Conservation (phyloP, 345 rosid species). For the Cardiospermum halicacabum region DNA sequence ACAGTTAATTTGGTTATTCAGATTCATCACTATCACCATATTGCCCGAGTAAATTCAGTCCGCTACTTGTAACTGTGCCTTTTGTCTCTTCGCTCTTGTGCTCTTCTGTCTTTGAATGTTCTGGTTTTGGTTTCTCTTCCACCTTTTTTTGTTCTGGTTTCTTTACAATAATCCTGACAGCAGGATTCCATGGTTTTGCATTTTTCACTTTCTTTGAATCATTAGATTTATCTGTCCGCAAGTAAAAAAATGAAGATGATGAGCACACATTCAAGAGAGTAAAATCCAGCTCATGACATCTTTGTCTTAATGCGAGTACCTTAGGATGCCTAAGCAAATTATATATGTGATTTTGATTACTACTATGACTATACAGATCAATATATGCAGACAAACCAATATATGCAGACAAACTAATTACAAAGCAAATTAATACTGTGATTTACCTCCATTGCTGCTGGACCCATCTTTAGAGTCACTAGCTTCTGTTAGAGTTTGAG, state of each 20-base stretch:
- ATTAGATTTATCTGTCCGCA: slow-evolving; percentile 22
- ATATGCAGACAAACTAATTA: not conserved
- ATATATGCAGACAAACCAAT: no score
- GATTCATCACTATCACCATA: slow-evolving; percentile 64
- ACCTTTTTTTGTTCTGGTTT: no score
- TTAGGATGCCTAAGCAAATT: not conserved
- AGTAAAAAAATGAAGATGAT: slow-evolving; percentile 1
- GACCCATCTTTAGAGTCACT: slow-evolving; percentile 10
- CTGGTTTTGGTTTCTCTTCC: no score
- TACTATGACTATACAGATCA: not conserved
- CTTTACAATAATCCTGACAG: slow-evolving; percentile 45
- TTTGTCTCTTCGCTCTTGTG: slow-evolving; percentile 21
- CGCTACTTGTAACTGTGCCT: slow-evolving; percentile 18
- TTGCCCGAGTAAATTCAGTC: slow-evolving; percentile 55
- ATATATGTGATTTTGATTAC: not conserved
- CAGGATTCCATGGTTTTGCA: slow-evolving; percentile 25
- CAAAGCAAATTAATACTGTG: not conserved
- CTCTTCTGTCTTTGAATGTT: no score
- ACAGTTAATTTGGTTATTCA: slow-evolving; percentile 27
- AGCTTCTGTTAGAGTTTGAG: slow-evolving; percentile 40
- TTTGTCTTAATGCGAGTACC: not conserved
- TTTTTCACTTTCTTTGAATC: slow-evolving; percentile 22
- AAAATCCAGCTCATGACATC: not conserved
- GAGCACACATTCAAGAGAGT: not conserved
- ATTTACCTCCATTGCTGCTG: slow-evolving; percentile 32